Conservation (phyloP, 768 basidiomycete genomes). For the Podaxis sp. region DNA sequence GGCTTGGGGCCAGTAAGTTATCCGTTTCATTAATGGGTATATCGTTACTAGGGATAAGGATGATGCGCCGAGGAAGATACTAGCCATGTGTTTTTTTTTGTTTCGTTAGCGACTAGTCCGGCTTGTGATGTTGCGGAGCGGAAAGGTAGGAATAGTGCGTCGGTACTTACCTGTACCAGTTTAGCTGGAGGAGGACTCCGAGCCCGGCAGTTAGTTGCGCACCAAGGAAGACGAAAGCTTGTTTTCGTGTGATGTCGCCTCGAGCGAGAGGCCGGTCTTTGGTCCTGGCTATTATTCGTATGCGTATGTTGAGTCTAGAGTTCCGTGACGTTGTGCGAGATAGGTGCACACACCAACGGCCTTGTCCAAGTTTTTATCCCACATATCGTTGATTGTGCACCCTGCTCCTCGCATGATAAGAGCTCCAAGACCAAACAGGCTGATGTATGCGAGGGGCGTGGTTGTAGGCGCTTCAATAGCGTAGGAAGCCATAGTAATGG, state of each 20-base stretch:
- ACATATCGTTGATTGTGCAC: conserved; percentile 99
- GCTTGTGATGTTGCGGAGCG: not conserved
- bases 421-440: conserved; percentile 87
- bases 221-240: conserved; percentile 82
- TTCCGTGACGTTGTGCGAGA: not conserved
- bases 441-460: conserved; percentile 71
- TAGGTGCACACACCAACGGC: conserved; percentile 67
- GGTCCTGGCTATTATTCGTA: conserved; percentile 65
- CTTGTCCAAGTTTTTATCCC: conserved; percentile 91
- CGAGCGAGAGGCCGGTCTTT: conserved; percentile 83
- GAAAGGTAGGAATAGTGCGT: not conserved
- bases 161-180: conserved; percentile 85
- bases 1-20: conserved; percentile 96
- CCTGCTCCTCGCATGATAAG: conserved; percentile 97
- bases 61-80: conserved; percentile 89
- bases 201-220: conserved; percentile 81
- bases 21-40: conserved; percentile 96
- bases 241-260: conserved; percentile 72
- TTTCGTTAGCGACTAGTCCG: not conserved
- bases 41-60: conserved; percentile 84
- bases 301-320: not conserved
- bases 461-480: conserved; percentile 66
- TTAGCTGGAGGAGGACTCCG: conserved; percentile 84
- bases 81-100: conserved; percentile 28
- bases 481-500: conserved; percentile 95